Percentiles rank a stretch among this genome's conserved stretches.
Evolutionary conservation across 2,329 filamentous ascomycete genomes (phyloP).

Genomic region (Fusarium sp.): DNA sequence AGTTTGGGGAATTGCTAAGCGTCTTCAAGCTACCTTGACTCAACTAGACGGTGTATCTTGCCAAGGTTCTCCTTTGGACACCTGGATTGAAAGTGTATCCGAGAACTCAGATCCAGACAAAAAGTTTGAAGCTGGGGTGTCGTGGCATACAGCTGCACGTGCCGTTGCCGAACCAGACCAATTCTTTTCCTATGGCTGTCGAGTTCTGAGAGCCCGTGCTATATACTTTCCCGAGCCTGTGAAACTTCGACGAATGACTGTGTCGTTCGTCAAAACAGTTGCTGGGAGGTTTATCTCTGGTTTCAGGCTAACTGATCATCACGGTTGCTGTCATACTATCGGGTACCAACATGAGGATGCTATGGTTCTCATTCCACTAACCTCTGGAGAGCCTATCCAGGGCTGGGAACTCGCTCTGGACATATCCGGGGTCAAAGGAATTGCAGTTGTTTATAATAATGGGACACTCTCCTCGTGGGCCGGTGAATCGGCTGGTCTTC

Average conservation of each 20-base stretch:
- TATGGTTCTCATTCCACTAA: not conserved
- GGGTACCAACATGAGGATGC: constrained; percentile 22
- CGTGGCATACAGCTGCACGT: not conserved
- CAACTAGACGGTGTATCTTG: not conserved
- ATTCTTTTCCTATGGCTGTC: not conserved
- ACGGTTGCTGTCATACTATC: constrained; percentile 1
- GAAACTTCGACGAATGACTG: constrained; percentile 1
- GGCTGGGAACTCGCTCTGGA: constrained; percentile 34
- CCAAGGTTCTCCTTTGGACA: not conserved
- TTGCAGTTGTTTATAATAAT: not conserved
- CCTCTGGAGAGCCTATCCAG: constrained; percentile 9
- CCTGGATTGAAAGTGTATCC: not conserved
- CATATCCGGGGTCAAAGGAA: not conserved
- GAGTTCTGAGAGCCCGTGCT: constrained; percentile 4
- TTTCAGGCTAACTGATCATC: constrained; percentile 4
- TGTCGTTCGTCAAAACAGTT: constrained; percentile 9
- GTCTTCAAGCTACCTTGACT: not conserved
- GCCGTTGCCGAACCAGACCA: rapidly evolving
- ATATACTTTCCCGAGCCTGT: not conserved
- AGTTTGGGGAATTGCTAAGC: constrained; percentile 4
- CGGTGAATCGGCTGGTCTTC: not conserved
- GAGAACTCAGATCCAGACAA: rapidly evolving
- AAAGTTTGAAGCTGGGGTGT: rapidly evolving
- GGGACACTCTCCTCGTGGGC: not conserved
- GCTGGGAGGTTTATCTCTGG: constrained; percentile 19